Evolutionary conservation across 73 alveolate genomes (phyloP), one percentile per base, ranked within the genome.

Genomic region (Uronychia binucleata): DNA sequence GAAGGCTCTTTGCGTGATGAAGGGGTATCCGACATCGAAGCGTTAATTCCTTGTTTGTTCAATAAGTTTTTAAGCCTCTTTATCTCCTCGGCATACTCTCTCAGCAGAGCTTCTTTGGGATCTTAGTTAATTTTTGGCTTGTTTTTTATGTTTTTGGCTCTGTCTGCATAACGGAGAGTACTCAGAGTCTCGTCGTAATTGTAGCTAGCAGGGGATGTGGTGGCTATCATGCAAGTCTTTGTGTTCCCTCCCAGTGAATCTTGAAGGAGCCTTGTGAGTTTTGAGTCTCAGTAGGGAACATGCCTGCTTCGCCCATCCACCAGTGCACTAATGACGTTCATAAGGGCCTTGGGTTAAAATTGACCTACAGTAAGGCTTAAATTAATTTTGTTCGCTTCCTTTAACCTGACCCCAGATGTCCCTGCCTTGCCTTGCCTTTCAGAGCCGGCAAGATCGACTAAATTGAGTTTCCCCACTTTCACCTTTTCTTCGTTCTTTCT

Each of bases 241-340:
- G 98, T 94, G 67, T 92, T 96, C 0, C 98, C 99, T 74, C 98
- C 98, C 26, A 94, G 77, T 1, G 97, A 94, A 86, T 96, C 97
- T 46, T 98, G 93, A 59, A 98, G 91, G 30, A 98, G 87, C 83
- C 99, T 85, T 0, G 99, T 98, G 59, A 98, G 91, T 88, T 97
- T 98, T 26, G 99, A 96, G 91, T 98, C 99, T 83, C 99, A 93
- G 83, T 98, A 98, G 29, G 99, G 99, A 28, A 98, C 93, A 90
- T 98, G 99, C 81, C 93, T 82, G 31, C 95, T 82, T 82, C 96
- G 96, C 30, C 97, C 97, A 88, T 96, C 98, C 26, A 97, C 99
- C 76, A 98, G 90, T 57, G 98, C 98, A 80, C 97, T 93, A 26
- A 98, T 98, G 31, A 98, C 99, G 92, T 96, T 96, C 74, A 98